Conservation (phyloP, 2,329 filamentous ascomycete species). For the Drechslerella coelobrocha region DNA sequence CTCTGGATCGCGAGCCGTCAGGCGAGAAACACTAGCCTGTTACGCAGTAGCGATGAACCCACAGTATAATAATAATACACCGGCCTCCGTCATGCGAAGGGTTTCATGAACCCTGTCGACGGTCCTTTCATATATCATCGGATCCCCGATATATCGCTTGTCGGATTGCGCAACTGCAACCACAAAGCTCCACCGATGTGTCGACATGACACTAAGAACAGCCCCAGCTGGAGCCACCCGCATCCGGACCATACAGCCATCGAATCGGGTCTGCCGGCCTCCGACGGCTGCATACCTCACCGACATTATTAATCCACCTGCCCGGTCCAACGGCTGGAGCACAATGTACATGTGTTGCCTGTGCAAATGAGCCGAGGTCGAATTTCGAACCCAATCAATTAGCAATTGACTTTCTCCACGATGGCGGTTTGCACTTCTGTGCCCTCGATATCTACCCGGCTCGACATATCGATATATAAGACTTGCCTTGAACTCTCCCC, state of each 20-base stretch:
- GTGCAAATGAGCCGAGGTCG: slow-evolving; percentile 20
- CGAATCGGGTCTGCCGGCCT: too few species aligned
- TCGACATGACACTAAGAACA: slow-evolving; percentile 1
- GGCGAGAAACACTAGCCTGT: slow-evolving; percentile 1
- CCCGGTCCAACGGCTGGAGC: slow-evolving; percentile 5
- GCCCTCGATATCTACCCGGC: not conserved
- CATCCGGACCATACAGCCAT: too few species aligned
- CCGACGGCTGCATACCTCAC: not conserved
- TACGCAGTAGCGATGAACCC: too few species aligned
- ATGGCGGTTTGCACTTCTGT: not conserved
- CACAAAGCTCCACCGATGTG: too few species aligned
- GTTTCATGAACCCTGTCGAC: not conserved
- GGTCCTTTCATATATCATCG: not conserved
- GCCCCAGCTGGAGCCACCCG: too few species aligned
- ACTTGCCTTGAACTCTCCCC: not conserved
- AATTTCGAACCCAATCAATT: slow-evolving; percentile 7
- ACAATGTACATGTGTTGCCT: slow-evolving; percentile 3
- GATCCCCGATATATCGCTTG: not conserved
- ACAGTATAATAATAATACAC: not conserved
- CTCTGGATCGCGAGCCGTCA: not conserved
- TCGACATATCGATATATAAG: not conserved
- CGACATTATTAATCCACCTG: slow-evolving; percentile 15
- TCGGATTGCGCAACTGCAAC: too few species aligned
- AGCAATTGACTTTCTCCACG: not conserved
- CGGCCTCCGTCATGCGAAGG: slow-evolving; percentile 2